Evolutionary conservation across 345 rosid genomes (phyloP).

Genomic region (Ceriops zippeliana): DNA sequence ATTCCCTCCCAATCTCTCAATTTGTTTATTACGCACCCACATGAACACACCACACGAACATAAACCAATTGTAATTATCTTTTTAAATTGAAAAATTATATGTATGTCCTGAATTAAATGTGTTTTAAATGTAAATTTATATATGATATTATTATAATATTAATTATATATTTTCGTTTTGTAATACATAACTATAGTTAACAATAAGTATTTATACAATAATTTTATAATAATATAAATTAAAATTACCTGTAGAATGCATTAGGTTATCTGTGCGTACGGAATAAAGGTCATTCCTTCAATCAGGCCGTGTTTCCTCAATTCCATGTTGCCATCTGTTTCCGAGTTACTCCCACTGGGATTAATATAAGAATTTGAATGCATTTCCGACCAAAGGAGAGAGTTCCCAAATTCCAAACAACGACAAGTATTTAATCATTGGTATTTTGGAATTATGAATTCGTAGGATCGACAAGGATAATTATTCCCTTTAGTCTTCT

Average conservation of each 20-base stretch:
- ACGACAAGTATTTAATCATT: conserved; percentile 25
- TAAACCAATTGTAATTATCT: background rate
- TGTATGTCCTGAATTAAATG: too few relatives aligned
- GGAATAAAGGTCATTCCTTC: too few relatives aligned
- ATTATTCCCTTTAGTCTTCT: conserved; percentile 12
- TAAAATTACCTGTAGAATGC: too few relatives aligned
- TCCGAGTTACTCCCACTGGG: conserved; percentile 25
- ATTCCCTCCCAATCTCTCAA: conserved; percentile 16
- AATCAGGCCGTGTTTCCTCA: background rate
- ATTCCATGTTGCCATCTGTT: conserved; percentile 10
- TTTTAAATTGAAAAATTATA: background rate
- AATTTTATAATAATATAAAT: too few relatives aligned
- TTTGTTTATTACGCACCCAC: background rate
- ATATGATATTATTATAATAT: too few relatives aligned
- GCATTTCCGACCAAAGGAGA: conserved; percentile 8
- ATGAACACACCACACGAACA: background rate
- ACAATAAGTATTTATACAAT: too few relatives aligned
- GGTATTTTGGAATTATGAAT: conserved; percentile 16
- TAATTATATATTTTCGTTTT: too few relatives aligned
- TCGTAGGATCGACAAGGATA: conserved; percentile 38
- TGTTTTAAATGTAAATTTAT: too few relatives aligned
- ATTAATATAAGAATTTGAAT: background rate
- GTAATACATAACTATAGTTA: too few relatives aligned
- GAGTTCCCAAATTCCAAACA: conserved; percentile 20
- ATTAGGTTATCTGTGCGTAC: too few relatives aligned